Conservation (phyloP, 768 basidiomycete genomes). For the Pleurotus cornucopiae region DNA sequence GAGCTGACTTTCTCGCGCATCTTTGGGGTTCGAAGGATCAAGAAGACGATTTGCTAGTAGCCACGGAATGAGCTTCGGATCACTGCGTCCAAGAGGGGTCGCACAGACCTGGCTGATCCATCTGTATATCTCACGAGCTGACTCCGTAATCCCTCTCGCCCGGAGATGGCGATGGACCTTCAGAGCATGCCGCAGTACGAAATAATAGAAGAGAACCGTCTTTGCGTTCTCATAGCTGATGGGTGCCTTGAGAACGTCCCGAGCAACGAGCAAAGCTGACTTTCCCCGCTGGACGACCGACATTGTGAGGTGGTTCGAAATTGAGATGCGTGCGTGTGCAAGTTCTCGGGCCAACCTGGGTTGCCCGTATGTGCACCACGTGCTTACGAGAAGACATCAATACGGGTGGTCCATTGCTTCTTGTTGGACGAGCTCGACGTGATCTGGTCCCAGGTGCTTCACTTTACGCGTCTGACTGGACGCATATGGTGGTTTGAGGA, state of each 20-base stretch:
- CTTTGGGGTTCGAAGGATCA: constrained; percentile 60
- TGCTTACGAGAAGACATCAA: neutral
- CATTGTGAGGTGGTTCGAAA: neutral
- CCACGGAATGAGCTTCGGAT: neutral
- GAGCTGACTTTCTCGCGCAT: constrained; percentile 53
- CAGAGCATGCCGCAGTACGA: constrained; percentile 45
- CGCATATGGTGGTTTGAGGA: neutral
- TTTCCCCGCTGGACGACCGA: constrained; percentile 1
- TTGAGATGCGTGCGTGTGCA: neutral
- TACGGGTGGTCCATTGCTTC: no score
- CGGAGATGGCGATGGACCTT: constrained; percentile 59
- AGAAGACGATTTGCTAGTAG: constrained; percentile 47
- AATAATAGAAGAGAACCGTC: constrained; percentile 54
- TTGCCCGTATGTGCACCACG: neutral
- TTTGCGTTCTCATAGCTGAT: constrained; percentile 44
- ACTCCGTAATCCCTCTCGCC: constrained; percentile 52
- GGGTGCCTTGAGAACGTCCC: constrained; percentile 6
- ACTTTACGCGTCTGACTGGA: no score
- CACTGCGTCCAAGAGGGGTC: neutral
- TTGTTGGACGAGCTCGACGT: no score
- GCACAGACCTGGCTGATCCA: constrained; percentile 49
- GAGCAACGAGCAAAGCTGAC: constrained; percentile 1
- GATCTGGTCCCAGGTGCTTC: no score
- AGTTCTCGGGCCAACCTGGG: constrained; percentile 4
- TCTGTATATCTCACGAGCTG: constrained; percentile 47